Evolutionary conservation across 805 yeast species (phyloP).

Genomic region (Soucietia sequanensis): DNA sequence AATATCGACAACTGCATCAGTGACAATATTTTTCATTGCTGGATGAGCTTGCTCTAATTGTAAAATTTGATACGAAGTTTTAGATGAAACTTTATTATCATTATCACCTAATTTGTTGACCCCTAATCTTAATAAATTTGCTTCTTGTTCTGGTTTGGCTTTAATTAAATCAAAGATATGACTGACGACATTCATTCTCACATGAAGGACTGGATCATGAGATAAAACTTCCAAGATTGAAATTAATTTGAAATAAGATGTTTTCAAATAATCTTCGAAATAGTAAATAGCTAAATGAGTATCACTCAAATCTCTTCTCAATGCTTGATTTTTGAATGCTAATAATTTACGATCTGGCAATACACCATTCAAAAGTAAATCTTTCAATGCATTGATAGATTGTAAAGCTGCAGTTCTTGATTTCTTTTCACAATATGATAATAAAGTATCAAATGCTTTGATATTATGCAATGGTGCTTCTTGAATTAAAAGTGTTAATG

Average conservation of each 20-base stretch:
- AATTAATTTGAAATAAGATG: slow-evolving; percentile 69
- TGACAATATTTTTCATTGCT: slow-evolving; percentile 83
- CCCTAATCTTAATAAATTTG: slow-evolving; percentile 80
- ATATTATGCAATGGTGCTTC: slow-evolving; percentile 92
- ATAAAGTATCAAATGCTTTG: slow-evolving; percentile 76
- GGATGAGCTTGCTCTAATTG: slow-evolving; percentile 90
- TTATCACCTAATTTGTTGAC: slow-evolving; percentile 93
- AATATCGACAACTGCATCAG: slow-evolving; percentile 77
- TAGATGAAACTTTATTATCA: slow-evolving; percentile 87
- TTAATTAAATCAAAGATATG: slow-evolving; percentile 79
- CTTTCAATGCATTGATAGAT: slow-evolving; percentile 85
- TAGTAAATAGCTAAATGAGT: slow-evolving; percentile 69
- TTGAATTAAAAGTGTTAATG: slow-evolving; percentile 86
- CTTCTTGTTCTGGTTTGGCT: slow-evolving; percentile 95
- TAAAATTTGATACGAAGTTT: slow-evolving; percentile 76
- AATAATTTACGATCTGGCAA: slow-evolving; percentile 82
- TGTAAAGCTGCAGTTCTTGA: slow-evolving; percentile 91
- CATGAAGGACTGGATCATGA: slow-evolving; percentile 91
- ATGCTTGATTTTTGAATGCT: slow-evolving; percentile 74
- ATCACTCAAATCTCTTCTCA: slow-evolving; percentile 37
- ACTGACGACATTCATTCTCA: slow-evolving; percentile 71
- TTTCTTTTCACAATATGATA: slow-evolving; percentile 82
- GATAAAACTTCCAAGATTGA: slow-evolving; percentile 74
- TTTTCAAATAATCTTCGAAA: slow-evolving; percentile 88
- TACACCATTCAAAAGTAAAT: slow-evolving; percentile 79